Percentiles rank a stretch among this genome's conserved stretches.
phyloP scores from a whole-genome alignment of 148 eudicot genomes.

The Vaccinium myrtillus region DNA sequence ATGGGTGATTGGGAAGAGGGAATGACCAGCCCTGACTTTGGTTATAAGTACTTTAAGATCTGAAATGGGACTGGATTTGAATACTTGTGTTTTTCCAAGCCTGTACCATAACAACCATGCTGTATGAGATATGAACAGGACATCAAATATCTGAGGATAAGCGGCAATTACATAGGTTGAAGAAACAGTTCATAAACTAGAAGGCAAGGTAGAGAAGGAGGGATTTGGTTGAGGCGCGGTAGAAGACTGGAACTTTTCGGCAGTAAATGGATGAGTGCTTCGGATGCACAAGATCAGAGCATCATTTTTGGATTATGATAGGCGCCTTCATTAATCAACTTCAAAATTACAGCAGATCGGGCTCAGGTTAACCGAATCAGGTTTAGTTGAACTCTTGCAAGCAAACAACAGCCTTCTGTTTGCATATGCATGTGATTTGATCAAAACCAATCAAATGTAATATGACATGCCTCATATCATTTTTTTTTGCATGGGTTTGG shows the following conservation, averaged over 20 bases:
- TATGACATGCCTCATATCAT: too few relatives aligned
- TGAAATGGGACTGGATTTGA: constrained; percentile 20
- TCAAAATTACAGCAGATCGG: not conserved
- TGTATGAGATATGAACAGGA: not conserved
- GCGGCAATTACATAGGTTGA: not conserved
- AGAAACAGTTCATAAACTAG: not conserved
- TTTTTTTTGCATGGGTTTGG: too few relatives aligned
- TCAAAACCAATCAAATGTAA: too few relatives aligned
- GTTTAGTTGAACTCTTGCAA: not conserved
- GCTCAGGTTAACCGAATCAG: not conserved
- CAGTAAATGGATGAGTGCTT: not conserved
- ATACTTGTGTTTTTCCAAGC: not conserved
- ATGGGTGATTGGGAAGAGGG: constrained; percentile 99
- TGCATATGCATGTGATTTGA: too few relatives aligned
- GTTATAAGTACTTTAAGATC: constrained; percentile 74
- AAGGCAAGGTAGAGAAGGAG: not conserved
- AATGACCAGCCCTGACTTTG: constrained; percentile 70
- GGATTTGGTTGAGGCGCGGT: not conserved
- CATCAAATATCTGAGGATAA: not conserved
- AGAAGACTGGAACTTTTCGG: not conserved
- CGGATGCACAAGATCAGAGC: not conserved
- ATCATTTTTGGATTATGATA: not conserved
- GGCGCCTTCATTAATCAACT: not conserved
- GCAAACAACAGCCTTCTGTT: not conserved
- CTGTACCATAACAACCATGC: not conserved